Evolutionary conservation across 2,329 filamentous ascomycete genomes (phyloP).

Genomic region (Neofusicoccum cordaticola): DNA sequence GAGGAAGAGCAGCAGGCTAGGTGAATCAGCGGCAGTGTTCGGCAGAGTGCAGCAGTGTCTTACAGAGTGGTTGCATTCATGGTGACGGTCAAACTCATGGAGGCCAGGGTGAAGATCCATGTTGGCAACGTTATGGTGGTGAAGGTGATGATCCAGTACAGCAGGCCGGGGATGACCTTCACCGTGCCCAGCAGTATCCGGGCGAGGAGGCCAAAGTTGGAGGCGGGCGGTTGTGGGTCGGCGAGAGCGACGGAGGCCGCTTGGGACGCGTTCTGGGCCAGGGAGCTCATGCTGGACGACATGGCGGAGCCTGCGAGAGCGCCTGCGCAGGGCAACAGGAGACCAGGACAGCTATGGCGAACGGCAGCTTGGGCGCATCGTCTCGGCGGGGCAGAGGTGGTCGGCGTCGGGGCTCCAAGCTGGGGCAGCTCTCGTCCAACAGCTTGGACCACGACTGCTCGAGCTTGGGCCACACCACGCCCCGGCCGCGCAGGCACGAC

Average conservation of each 20-base stretch:
- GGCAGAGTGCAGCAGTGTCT: conserved; percentile 27
- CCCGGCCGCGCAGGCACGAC: neutral
- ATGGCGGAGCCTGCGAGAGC: neutral
- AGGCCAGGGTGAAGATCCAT: conserved; percentile 84
- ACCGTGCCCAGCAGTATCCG: conserved; percentile 50
- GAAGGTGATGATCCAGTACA: conserved; percentile 81
- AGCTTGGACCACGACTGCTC: neutral
- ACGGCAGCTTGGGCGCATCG: neutral
- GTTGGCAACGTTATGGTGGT: conserved; percentile 85
- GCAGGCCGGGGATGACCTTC: conserved; percentile 54
- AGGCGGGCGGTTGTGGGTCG: conserved; percentile 17
- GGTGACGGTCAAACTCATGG: conserved; percentile 90
- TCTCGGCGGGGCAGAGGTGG: neutral
- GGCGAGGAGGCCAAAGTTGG: conserved; percentile 45
- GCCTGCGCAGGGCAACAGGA: neutral
- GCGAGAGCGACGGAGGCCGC: conserved; percentile 5
- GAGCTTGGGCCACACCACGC: neutral
- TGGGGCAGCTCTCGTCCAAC: neutral
- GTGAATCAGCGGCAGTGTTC: conserved; percentile 43
- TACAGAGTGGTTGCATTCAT: conserved; percentile 98
- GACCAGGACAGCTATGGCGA: neutral
- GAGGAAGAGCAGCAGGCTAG: conserved; percentile 62
- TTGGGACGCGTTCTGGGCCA: neutral
- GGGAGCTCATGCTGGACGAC: neutral
- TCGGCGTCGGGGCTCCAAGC: neutral